Base-by-base conservation (phyloP, 345 rosid genomes). In the Populus davidiana region DNA sequence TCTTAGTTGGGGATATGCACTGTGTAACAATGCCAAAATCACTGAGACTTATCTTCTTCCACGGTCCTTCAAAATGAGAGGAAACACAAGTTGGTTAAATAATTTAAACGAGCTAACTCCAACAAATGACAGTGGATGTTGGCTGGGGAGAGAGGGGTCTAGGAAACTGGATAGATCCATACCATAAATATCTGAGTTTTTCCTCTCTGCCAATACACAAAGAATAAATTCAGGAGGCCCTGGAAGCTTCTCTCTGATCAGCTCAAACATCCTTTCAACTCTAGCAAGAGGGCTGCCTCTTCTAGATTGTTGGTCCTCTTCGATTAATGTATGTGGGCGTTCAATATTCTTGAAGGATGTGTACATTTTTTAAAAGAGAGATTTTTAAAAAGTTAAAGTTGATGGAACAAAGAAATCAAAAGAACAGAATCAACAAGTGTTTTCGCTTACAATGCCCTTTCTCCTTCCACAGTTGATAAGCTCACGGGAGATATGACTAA, bases 151-250 rank as follows among this genome's bases (percentile, higher is more conserved):
- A 75, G 43, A 38, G 25, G 81, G 65, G 62, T 39, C 50, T 33
- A 29, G 68, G 41, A 75, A 75, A 79, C 44, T 56, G 61, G 81
- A 68, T 41, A 50, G 75, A 73, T 25, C 43, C 81, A 36, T 78
- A 92, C 99, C 95, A 85, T 93, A 96, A 73, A 96, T 84, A 72
- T 90, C 94, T 63, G 91, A 93, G 73, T 83, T 91, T 86, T 93
- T 93, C 85, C 86, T 83, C 82, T 90, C 95, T 27, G 95, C 90
- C 91, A 96, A 83, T 72, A 92, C 81, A 85, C 97, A 93, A 9
- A 96, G 82, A 84, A 96, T 85, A 71, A 93, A 88, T 31, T 85
- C 71, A 11, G 96, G 96, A 73, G 89, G 74, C 0, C 85, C 80
- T 21, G 91, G 83, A 75, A 93, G 86, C 86, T 88, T 96, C 43